A percentile compares a stretch with the other conserved stretches of the same genome.
Conservation (phyloP, 108 stramenopile species). For the Seminavis robusta region DNA sequence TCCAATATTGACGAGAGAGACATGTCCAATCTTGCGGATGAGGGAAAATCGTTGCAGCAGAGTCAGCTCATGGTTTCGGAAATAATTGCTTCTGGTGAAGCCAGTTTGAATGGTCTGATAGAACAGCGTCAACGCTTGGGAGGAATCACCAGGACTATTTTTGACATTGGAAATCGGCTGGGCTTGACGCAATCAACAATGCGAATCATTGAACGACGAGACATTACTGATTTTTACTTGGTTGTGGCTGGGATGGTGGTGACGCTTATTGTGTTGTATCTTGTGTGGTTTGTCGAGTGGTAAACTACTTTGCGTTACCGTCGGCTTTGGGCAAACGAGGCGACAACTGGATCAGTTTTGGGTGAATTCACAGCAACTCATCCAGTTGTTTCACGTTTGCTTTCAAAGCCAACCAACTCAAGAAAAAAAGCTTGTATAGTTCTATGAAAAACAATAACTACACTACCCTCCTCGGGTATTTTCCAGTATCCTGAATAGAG, state of each 20-base stretch:
- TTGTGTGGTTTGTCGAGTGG: conserved; percentile 61
- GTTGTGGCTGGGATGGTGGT: conserved; percentile 78
- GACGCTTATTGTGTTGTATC: conserved; percentile 74
- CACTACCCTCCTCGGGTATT: too few species aligned
- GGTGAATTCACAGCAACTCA: too few species aligned
- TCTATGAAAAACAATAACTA: too few species aligned
- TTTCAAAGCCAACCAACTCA: too few species aligned
- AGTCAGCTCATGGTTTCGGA: conserved; percentile 70
- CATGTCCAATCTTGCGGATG: conserved; percentile 67
- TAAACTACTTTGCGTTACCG: neutral
- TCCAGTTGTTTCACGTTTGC: too few species aligned
- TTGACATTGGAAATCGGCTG: conserved; percentile 70
- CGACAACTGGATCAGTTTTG: too few species aligned
- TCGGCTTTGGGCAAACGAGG: too few species aligned
- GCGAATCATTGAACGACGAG: conserved; percentile 83
- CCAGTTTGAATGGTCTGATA: conserved; percentile 50
- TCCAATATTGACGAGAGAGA: conserved; percentile 36
- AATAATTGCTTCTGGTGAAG: conserved; percentile 60
- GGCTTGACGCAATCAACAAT: conserved; percentile 77
- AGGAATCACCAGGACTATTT: conserved; percentile 58
- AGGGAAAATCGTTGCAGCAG: conserved; percentile 57
- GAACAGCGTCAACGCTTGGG: conserved; percentile 62
- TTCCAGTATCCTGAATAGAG: too few species aligned
- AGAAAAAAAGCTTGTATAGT: too few species aligned
- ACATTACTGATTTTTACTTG: conserved; percentile 84